Conservation (phyloP, 345 rosid genomes). For the Dipteronia sinensis region DNA sequence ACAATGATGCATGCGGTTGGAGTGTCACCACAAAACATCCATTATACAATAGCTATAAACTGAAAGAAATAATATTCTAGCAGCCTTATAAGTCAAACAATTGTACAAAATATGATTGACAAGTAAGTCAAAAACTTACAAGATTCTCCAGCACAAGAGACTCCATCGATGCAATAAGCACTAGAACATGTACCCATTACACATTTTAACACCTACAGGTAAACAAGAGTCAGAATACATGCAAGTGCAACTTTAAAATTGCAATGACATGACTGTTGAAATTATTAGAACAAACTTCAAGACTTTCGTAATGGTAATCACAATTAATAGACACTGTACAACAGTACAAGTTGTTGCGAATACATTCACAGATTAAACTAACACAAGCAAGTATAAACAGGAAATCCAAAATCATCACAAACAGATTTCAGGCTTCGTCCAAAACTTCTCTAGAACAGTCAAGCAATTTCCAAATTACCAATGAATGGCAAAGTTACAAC, state of each 20-base stretch:
- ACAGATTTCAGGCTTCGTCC: neutral
- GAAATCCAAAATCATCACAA: neutral
- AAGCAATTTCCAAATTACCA: neutral
- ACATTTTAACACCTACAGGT: conserved; percentile 25
- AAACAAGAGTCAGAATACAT: conserved; percentile 16
- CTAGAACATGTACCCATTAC: conserved; percentile 14
- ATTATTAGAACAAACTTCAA: neutral
- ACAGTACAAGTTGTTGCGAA: neutral
- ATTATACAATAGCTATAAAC: neutral
- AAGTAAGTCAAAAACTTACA: conserved; percentile 23
- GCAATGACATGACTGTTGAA: neutral
- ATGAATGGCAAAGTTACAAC: neutral
- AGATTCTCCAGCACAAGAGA: conserved; percentile 23
- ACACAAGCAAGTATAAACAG: neutral
- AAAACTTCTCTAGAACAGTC: neutral
- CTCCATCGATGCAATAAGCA: conserved; percentile 28
- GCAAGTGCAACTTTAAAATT: neutral
- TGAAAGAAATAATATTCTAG: neutral
- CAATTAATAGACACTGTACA: neutral
- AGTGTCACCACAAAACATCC: neutral
- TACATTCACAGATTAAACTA: neutral
- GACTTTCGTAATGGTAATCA: neutral
- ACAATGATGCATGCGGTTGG: neutral
- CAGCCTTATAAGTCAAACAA: neutral
- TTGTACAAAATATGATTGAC: neutral